Percentiles rank a stretch among this genome's conserved stretches.
These are phyloP conservation scores for Nicotiana undulata DNA, from an alignment of 257 asterid genomes.

Conservation along the genomic window DNA sequence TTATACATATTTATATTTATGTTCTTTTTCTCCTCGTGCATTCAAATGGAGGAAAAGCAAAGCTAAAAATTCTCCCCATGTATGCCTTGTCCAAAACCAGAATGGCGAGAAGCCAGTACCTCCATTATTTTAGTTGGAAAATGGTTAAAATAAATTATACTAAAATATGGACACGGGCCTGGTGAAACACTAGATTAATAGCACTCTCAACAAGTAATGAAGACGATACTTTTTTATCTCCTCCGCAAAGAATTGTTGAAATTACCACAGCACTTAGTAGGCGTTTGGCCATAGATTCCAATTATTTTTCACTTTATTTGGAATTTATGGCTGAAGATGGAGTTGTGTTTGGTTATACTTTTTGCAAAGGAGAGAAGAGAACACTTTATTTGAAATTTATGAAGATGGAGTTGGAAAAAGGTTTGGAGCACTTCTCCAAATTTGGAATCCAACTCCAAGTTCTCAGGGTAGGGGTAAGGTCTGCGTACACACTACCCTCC, in stretches of 20 bases:
- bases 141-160: background rate
- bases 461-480: too few relatives aligned
- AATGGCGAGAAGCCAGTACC: background rate
- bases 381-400: too few relatives aligned
- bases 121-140: background rate
- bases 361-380: too few relatives aligned
- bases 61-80: background rate
- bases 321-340: too few relatives aligned
- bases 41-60: background rate
- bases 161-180: background rate
- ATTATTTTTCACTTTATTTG: too few relatives aligned
- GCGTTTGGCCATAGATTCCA: too few relatives aligned
- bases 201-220: background rate
- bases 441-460: too few relatives aligned
- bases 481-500: too few relatives aligned
- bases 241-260: background rate
- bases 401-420: too few relatives aligned
- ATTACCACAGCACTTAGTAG: background rate
- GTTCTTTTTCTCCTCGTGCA: background rate
- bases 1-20: background rate
- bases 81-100: background rate
- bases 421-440: too few relatives aligned
- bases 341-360: too few relatives aligned
- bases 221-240: background rate
- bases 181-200: background rate